Percentiles rank a stretch among this genome's conserved stretches.
phyloP scores from a whole-genome alignment of 345 rosid species.

The Ceriops tagal region DNA sequence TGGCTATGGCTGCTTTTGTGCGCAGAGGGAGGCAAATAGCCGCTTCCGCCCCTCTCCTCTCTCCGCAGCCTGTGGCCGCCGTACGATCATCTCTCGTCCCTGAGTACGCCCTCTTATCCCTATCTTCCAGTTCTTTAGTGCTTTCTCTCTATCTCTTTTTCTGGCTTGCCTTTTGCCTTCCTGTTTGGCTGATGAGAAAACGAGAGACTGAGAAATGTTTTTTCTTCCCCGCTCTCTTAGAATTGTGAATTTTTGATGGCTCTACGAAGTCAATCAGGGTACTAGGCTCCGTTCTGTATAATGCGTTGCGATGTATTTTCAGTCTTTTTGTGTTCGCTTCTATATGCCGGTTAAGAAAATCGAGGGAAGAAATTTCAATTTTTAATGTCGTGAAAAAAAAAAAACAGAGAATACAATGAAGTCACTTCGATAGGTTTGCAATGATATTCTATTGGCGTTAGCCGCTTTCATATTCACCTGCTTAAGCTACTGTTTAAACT shows the following conservation, averaged over 20 bases:
- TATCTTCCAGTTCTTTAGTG: background rate
- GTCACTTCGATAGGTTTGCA: background rate
- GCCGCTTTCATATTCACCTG: no score
- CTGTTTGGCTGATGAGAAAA: no score
- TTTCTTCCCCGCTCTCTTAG: no score
- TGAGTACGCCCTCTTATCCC: conserved; percentile 13
- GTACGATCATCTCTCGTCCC: conserved; percentile 23
- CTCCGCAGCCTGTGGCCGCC: background rate
- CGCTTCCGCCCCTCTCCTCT: background rate
- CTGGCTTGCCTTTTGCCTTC: no score
- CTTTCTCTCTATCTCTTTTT: background rate
- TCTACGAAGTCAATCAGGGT: background rate
- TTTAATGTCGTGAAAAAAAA: background rate
- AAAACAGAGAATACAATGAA: background rate
- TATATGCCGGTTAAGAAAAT: background rate
- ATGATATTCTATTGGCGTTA: no score
- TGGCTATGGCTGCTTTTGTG: conserved; percentile 2
- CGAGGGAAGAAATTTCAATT: background rate
- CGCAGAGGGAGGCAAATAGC: conserved; percentile 30
- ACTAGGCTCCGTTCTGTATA: background rate
- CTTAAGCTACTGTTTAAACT: background rate
- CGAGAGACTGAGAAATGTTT: background rate
- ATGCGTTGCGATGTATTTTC: background rate
- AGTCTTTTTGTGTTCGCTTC: background rate
- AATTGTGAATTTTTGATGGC: no score